phyloP scores from a whole-genome alignment of 305 asterid species.

The Solanum hybrid region DNA sequence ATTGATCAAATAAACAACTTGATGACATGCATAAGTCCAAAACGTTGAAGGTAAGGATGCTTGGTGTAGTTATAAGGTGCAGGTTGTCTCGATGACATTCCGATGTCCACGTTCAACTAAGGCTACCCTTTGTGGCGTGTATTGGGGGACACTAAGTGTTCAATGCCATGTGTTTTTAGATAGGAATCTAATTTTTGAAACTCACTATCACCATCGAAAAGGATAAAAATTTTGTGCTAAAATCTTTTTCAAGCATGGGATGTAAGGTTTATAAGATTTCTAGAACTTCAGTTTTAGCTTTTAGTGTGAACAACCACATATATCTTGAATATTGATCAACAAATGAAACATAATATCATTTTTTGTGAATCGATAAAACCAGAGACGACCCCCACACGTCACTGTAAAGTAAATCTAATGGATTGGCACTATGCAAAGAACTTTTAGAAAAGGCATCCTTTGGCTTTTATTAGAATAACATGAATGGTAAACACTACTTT shows the following conservation, averaged over 20 bases:
- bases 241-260: too few species aligned
- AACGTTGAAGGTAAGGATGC: too few species aligned
- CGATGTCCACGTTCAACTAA: too few species aligned
- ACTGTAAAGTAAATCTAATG: not conserved
- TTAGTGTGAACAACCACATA: not conserved
- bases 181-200: too few species aligned
- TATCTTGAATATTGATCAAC: too few species aligned
- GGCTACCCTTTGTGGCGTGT: too few species aligned
- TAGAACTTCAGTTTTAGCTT: not conserved
- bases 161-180: not conserved
- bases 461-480: not conserved
- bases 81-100: too few species aligned
- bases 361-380: too few species aligned
- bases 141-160: not conserved
- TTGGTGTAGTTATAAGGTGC: too few species aligned
- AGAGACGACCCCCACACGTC: not conserved
- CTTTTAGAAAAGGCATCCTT: not conserved
- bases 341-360: too few species aligned
- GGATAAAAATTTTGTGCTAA: not conserved
- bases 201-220: not conserved
- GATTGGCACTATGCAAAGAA: not conserved
- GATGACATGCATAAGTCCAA: too few species aligned
- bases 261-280: not conserved
- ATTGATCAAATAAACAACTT: too few species aligned
- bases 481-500: not conserved